Evolutionary conservation across 768 basidiomycete genomes (phyloP).

Genomic region (Lactarius hengduanensis): DNA sequence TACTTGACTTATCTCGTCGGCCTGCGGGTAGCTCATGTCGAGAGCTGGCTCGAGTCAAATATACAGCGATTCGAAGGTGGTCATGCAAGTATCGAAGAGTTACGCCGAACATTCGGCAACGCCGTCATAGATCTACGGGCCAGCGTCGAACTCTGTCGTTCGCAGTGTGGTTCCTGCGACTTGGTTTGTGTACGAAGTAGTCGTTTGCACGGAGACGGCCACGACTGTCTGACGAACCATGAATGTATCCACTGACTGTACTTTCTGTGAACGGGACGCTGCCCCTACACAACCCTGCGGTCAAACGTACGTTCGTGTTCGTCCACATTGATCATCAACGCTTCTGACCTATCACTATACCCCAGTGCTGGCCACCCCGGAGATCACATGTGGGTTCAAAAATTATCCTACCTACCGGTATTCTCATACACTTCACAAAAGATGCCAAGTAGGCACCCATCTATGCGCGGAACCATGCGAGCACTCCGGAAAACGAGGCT

Average conservation of each 20-base stretch:
- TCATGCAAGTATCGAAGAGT: slow-evolving; percentile 44
- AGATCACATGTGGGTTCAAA: slow-evolving; percentile 46
- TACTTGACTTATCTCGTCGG: slow-evolving; percentile 44
- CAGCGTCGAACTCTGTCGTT: slow-evolving; percentile 48
- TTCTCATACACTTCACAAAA: slow-evolving; percentile 29
- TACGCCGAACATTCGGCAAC: slow-evolving; percentile 46
- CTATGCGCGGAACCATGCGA: slow-evolving; percentile 53
- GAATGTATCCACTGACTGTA: slow-evolving; percentile 44
- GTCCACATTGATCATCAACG: background rate
- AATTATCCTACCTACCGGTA: background rate
- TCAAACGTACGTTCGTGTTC: slow-evolving; percentile 44
- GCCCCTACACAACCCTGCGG: slow-evolving; percentile 39
- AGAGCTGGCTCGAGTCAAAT: slow-evolving; percentile 51
- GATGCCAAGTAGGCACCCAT: slow-evolving; percentile 45
- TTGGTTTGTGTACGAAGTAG: slow-evolving; percentile 45
- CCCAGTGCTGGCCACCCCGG: slow-evolving; percentile 55
- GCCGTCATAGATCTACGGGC: slow-evolving; percentile 45
- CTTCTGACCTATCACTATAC: slow-evolving; percentile 25
- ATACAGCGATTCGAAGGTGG: slow-evolving; percentile 43
- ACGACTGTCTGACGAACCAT: slow-evolving; percentile 53
- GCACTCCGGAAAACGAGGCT: slow-evolving; percentile 48
- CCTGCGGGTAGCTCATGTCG: slow-evolving; percentile 47
- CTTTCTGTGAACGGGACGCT: slow-evolving; percentile 40
- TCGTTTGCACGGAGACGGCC: slow-evolving; percentile 44
- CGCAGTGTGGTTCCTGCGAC: slow-evolving; percentile 47